phyloP scores from a whole-genome alignment of 768 basidiomycete genomes.

The Lentinula guzmanii region DNA sequence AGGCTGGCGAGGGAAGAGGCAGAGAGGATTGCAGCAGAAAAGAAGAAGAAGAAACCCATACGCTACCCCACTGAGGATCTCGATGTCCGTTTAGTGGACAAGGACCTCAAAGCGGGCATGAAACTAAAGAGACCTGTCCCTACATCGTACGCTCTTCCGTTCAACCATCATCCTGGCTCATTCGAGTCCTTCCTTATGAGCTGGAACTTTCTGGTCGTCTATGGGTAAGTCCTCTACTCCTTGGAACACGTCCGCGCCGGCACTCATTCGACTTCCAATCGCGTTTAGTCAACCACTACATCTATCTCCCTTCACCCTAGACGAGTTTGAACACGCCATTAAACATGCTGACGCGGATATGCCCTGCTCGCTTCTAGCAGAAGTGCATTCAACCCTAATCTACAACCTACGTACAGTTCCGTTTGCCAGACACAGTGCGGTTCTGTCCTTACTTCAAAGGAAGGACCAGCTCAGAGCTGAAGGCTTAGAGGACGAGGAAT shows the following conservation, averaged over 20 bases:
- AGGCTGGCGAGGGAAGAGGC: conserved; percentile 63
- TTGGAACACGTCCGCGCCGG: not conserved
- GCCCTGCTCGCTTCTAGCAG: conserved; percentile 73
- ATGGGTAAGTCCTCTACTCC: conserved; percentile 60
- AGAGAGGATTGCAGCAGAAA: conserved; percentile 66
- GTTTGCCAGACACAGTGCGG: conserved; percentile 69
- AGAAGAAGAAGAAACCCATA: conserved; percentile 84
- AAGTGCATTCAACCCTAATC: conserved; percentile 85
- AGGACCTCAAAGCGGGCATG: conserved; percentile 77
- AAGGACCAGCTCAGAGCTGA: conserved; percentile 37
- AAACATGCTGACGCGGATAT: conserved; percentile 67
- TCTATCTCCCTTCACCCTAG: conserved; percentile 83
- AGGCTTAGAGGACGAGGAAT: conserved; percentile 32
- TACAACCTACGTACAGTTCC: conserved; percentile 84
- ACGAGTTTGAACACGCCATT: conserved; percentile 87
- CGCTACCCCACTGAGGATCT: conserved; percentile 93
- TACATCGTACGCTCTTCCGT: conserved; percentile 58
- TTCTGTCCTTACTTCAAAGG: conserved; percentile 54
- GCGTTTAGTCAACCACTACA: conserved; percentile 72
- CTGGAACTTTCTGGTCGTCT: conserved; percentile 93
- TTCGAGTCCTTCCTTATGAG: conserved; percentile 87
- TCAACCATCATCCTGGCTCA: conserved; percentile 51
- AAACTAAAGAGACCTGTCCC: conserved; percentile 62
- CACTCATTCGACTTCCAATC: conserved; percentile 3
- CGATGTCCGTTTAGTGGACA: conserved; percentile 73